Evolutionary conservation across 1,139 yeast genomes (phyloP).

Genomic region (Suhomyces bokatorum): DNA sequence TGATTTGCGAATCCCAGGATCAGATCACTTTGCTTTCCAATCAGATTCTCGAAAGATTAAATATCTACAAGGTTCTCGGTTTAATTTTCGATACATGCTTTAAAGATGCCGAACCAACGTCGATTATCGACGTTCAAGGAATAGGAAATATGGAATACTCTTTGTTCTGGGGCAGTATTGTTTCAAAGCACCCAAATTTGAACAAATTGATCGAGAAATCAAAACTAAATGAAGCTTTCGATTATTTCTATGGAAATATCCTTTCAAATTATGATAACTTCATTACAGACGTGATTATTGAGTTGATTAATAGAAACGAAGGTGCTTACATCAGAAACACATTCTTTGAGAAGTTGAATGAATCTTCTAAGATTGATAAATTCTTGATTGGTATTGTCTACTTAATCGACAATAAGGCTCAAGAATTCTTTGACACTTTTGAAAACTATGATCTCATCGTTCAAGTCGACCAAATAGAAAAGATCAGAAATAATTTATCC

Average conservation of each 20-base stretch:
- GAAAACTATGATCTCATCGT: conserved; percentile 19
- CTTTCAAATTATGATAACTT: conserved; percentile 19
- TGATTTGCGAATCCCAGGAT: conserved; percentile 37
- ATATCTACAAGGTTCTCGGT: conserved; percentile 26
- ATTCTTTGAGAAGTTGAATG: conserved; percentile 25
- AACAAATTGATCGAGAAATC: conserved; percentile 22
- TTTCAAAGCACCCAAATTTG: conserved; percentile 23
- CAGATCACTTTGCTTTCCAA: conserved; percentile 29
- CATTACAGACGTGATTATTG: conserved; percentile 33
- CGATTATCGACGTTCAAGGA: conserved; percentile 12
- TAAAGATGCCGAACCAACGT: conserved; percentile 8
- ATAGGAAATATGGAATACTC: conserved; percentile 25
- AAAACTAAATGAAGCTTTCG: conserved; percentile 29
- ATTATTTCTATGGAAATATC: conserved; percentile 24
- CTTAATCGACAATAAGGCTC: conserved; percentile 32
- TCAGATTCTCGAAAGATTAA: conserved; percentile 26
- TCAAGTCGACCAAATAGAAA: conserved; percentile 12
- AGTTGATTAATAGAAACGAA: conserved; percentile 33
- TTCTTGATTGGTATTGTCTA: conserved; percentile 39
- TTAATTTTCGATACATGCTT: conserved; percentile 32
- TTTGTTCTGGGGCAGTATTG: conserved; percentile 31
- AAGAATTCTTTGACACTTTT: conserved; percentile 26
- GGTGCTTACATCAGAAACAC: conserved; percentile 24
- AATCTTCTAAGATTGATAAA: conserved; percentile 21
- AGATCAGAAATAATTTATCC: conserved; percentile 21